These are phyloP conservation scores for Neofusicoccum kwambonambiense DNA, from an alignment of 2,329 filamentous ascomycete species.

Conservation along the genomic window DNA sequence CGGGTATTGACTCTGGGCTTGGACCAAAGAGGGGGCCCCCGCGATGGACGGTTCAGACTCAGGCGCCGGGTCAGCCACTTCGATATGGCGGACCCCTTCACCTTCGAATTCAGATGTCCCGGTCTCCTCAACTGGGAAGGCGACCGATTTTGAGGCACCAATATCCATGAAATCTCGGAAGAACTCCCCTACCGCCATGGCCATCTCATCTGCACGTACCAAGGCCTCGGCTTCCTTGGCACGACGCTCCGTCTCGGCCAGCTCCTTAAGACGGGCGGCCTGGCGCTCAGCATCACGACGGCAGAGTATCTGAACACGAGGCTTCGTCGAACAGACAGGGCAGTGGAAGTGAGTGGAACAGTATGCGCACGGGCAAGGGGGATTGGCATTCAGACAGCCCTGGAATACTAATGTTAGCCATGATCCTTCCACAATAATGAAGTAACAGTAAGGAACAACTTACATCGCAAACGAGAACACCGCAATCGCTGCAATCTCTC, in stretches of 20 bases:
- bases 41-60: neutral
- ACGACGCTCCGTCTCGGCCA: neutral
- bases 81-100: neutral
- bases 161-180: slow-evolving; percentile 8
- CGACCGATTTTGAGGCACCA: neutral
- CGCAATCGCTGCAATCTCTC: slow-evolving; percentile 40
- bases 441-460: slow-evolving; percentile 21
- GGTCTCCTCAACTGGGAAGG: neutral
- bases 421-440: slow-evolving; percentile 18
- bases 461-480: slow-evolving; percentile 43
- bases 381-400: slow-evolving; percentile 32
- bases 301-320: slow-evolving; percentile 35
- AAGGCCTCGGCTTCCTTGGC: slow-evolving; percentile 11
- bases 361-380: slow-evolving; percentile 38
- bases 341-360: slow-evolving; percentile 42
- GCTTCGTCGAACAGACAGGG: slow-evolving; percentile 35
- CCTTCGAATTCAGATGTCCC: slow-evolving; percentile 1
- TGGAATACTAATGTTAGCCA: slow-evolving; percentile 17
- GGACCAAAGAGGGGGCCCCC: neutral
- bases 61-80: slow-evolving; percentile 1
- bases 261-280: slow-evolving; percentile 3
- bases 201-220: slow-evolving; percentile 11
- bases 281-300: slow-evolving; percentile 14
- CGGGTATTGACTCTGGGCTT: slow-evolving; percentile 1
- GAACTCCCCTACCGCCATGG: slow-evolving; percentile 9